Evolutionary conservation across 2,329 filamentous ascomycete species (phyloP), one percentile per base, ranked within the genome.

Genomic region (Thielaviopsis euricoi): DNA sequence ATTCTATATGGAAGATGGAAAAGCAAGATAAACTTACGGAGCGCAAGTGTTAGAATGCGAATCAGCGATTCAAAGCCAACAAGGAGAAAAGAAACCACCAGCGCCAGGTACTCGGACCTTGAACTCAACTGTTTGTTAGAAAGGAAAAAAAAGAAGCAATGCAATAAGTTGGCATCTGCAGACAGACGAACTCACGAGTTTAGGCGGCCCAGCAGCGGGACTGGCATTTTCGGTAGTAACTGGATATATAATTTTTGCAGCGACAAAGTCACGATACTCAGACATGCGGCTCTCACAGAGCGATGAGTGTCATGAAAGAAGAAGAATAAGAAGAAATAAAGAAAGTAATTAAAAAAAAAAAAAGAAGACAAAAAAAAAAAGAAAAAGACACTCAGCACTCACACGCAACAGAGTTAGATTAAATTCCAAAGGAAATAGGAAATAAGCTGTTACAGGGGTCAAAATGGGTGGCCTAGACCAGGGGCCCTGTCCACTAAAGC

Each of bases 31-130:
- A n/a, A 73, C 85, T 68, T 73, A 90, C 86, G 93, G 49, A 98
- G 79, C 40, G 88, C 87, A 61, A 96, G 79, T 1, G 93, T 97
- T 62, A 95, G 80, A 60, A 95, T 75, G 65, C 91, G 83, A 65
- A 95, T 85, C 61, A 95, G 66, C 58, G 83, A 83, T 70, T 98
- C 93, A 63, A 95, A 77, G 52, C 82, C 77, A 60, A 97, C 84
- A 43, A 98, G 79, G 56, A 88, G 66, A 66, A 97, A 86, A 7
- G 91, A 97, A 58, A 83, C 82, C 52, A 93, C 71, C 50, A 98
- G 80, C 46, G 90, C 89, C 62, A 94, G 72, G 73, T 97, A 97
- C 73, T 98, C 90, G 70, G 79, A 79, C 70, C 86, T 89, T 63
- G 19, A 23, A 22, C 25, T 53, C 43, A 6, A 10, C 56, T 52